phyloP scores from a whole-genome alignment of 371 early-diverging fungal species.

The Mortierella sp. region DNA sequence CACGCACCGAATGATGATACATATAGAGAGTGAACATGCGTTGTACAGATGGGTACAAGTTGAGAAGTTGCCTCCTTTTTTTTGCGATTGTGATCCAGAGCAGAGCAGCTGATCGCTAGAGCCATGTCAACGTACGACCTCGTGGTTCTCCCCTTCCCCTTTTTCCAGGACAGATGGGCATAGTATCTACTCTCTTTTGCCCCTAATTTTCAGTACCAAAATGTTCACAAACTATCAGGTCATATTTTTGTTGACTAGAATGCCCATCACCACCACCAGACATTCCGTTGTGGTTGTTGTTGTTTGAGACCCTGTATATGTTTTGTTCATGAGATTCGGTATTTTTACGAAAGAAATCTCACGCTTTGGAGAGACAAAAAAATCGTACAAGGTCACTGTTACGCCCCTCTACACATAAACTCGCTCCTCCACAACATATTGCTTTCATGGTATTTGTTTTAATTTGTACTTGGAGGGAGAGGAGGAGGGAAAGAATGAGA shows the following conservation, averaged over 20 bases:
- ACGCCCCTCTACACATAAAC: too few species aligned
- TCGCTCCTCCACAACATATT: background rate
- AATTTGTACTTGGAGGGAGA: background rate
- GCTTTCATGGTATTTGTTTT: constrained; percentile 1
- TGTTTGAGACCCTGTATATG: background rate
- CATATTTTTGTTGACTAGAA: constrained; percentile 6
- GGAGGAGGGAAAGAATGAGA: too few species aligned
- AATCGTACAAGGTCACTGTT: too few species aligned
- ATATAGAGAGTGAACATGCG: too few species aligned
- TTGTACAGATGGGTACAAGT: background rate
- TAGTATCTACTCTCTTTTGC: background rate
- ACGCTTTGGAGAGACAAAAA: too few species aligned
- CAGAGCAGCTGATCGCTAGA: constrained; percentile 9
- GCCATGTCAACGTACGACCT: constrained; percentile 8
- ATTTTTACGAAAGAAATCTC: background rate
- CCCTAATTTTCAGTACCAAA: background rate
- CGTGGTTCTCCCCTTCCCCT: constrained; percentile 3
- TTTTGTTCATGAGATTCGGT: background rate
- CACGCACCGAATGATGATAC: background rate
- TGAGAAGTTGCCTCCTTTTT: background rate
- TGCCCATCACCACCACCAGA: background rate
- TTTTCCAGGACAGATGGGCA: constrained; percentile 5
- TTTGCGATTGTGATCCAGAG: background rate
- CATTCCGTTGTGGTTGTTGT: background rate
- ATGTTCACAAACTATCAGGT: constrained; percentile 13